Base-by-base conservation (phyloP, 495 filamentous ascomycete species). In the Zalerion maritima region DNA sequence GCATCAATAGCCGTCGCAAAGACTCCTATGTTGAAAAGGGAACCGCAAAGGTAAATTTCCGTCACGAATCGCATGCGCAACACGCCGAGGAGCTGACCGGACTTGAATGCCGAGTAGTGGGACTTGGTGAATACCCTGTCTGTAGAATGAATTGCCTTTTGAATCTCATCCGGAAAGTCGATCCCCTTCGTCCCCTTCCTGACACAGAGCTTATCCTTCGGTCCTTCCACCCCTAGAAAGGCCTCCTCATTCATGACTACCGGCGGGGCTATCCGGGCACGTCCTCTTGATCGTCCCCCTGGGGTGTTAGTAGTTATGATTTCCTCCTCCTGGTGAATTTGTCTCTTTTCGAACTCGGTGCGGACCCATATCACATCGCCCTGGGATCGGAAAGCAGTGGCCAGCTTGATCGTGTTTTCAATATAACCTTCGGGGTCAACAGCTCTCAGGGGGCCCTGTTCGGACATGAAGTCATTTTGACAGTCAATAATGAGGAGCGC, bases 1-100 rank as follows among this genome's bases (percentile, higher is more conserved):
- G 89, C 89, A 43, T 94, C 89, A 26, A 92, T 58, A 14, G 84
- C 87, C 2, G 89, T 97, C 6, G 89, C 89, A 44, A 85, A 89
- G 17, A 96, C 73, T 14, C 84, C 85, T 17, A 83, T 62, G 48
- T 94, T 94, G 9, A 80, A 85, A 20, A 87, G 58, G n/a, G 78
- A 70, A 8, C 89, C 89, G 42, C 84, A 93, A 4, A 97, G 66
- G 45, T 80, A 94, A n/a, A 97, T 52, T 43, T 94, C 78, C 1
- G 84, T 94, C 24, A 94, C 69, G 24, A 97, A 73, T 13, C 71
- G 76, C 4, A 71, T 68, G 9, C 84, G 74, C 26, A 93, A 58
- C 5, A 68, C 64, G 21, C 75, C 56, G 14, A 94, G 64, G 10
- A 93, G 62, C 17, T 64, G 62, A 0, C 77, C 77, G 10, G 72